phyloP scores from a whole-genome alignment of 305 asterid species.

The Nicotiana rustica region DNA sequence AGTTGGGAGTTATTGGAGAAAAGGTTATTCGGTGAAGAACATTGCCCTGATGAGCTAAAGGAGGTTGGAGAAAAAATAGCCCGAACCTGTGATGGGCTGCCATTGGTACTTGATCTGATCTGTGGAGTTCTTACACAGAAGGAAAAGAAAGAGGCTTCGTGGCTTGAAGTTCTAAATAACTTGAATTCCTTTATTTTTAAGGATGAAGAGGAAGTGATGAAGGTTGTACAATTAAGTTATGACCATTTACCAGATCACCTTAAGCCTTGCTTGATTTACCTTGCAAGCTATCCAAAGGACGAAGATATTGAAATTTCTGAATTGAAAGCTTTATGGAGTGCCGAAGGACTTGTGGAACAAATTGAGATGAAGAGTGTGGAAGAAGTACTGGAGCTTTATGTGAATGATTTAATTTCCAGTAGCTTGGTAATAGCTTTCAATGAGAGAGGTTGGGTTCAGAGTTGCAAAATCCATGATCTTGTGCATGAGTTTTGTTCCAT shows the following conservation, averaged over 20 bases:
- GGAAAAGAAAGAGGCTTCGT: background rate
- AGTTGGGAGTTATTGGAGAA: conserved; percentile 33
- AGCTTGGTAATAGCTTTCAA: background rate
- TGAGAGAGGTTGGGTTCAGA: background rate
- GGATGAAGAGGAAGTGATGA: background rate
- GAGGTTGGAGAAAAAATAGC: conserved; percentile 24
- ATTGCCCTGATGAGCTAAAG: conserved; percentile 24
- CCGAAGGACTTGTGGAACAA: conserved; percentile 31
- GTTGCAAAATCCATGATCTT: background rate
- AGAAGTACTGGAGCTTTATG: background rate
- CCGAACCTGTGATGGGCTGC: background rate
- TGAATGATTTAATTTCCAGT: background rate
- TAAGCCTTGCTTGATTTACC: background rate
- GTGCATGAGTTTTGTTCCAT: conserved; percentile 8
- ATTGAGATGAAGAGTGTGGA: background rate
- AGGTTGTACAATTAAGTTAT: background rate
- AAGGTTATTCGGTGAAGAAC: background rate
- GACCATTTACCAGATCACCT: background rate
- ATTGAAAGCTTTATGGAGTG: conserved; percentile 14
- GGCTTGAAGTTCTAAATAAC: conserved; percentile 19
- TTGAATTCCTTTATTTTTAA: background rate
- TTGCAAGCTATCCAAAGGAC: conserved; percentile 26
- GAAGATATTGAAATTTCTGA: background rate
- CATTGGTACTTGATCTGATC: background rate
- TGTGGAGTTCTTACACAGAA: conserved; percentile 20